A percentile compares a stretch with the other conserved stretches of the same genome.
Conservation (phyloP, 495 filamentous ascomycete species). For the Penicillium turbatum region DNA sequence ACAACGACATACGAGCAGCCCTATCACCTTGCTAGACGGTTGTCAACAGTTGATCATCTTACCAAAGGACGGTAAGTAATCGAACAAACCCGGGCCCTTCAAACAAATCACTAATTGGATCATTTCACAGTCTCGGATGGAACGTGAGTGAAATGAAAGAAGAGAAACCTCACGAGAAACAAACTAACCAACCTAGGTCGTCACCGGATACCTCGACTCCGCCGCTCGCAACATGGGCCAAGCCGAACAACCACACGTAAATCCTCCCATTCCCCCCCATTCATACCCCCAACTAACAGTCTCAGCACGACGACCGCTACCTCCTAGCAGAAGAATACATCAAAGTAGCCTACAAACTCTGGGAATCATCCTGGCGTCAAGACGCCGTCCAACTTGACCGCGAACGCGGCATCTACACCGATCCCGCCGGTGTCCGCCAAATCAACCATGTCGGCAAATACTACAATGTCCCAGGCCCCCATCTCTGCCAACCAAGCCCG, state of each 20-base stretch:
- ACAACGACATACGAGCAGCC: slow-evolving; percentile 67
- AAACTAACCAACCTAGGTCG: slow-evolving; percentile 38
- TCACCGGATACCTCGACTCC: slow-evolving; percentile 64
- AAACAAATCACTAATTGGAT: neutral
- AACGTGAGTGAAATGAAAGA: slow-evolving; percentile 37
- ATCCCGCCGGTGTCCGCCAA: slow-evolving; percentile 53
- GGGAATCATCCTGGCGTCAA: slow-evolving; percentile 64
- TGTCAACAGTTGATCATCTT: slow-evolving; percentile 65
- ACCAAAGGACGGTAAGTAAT: slow-evolving; percentile 54
- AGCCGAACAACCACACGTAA: slow-evolving; percentile 47
- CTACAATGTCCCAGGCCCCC: slow-evolving; percentile 61
- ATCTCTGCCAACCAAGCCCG: slow-evolving; percentile 59
- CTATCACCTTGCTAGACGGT: slow-evolving; percentile 60
- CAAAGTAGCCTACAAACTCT: slow-evolving; percentile 64
- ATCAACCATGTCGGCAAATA: slow-evolving; percentile 67
- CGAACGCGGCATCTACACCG: slow-evolving; percentile 52
- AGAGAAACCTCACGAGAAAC: neutral
- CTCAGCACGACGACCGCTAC: slow-evolving; percentile 63
- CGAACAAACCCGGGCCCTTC: neutral
- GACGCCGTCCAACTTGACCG: slow-evolving; percentile 60
- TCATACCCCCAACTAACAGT: too few species aligned
- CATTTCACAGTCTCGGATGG: slow-evolving; percentile 48
- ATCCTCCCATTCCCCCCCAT: neutral
- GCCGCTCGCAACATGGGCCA: slow-evolving; percentile 59
- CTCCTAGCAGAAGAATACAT: slow-evolving; percentile 64